Evolutionary conservation across 2,329 filamentous ascomycete species (phyloP).

Genomic region (Diaporthe citri): DNA sequence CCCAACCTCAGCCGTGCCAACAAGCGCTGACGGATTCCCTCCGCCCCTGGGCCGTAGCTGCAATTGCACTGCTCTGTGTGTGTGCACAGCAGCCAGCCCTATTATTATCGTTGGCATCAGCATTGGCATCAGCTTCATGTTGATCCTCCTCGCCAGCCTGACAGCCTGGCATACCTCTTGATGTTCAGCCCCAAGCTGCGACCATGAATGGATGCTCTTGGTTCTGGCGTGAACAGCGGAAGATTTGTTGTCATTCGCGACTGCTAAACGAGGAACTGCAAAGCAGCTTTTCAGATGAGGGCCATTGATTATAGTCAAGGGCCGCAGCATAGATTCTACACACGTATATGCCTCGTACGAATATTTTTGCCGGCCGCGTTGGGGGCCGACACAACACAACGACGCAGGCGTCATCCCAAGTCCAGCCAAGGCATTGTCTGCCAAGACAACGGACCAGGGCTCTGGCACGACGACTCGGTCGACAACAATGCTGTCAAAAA

Average conservation of each 20-base stretch:
- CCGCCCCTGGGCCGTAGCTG: not conserved
- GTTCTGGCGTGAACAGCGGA: not conserved
- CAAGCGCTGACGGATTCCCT: not conserved
- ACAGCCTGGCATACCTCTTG: not conserved
- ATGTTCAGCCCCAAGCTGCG: not conserved
- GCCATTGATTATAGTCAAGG: not conserved
- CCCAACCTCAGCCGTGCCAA: constrained; percentile 1
- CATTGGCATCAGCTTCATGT: not conserved
- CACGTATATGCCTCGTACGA: not conserved
- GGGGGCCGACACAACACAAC: not conserved
- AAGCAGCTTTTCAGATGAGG: not conserved
- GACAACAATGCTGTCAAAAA: not conserved
- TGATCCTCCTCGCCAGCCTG: not conserved
- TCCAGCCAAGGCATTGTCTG: constrained; percentile 13
- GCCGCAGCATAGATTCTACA: not conserved
- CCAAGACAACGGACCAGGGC: not conserved
- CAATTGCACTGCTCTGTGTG: not conserved
- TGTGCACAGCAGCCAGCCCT: not conserved
- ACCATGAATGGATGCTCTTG: not conserved
- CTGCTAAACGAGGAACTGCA: not conserved
- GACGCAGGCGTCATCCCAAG: not conserved
- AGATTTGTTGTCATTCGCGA: not conserved
- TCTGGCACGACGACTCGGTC: constrained; percentile 5
- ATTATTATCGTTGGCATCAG: not conserved
- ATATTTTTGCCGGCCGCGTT: not conserved